These are phyloP conservation scores for Sclerotinia sclerotiorum DNA, from an alignment of 2,329 filamentous ascomycete species.

Conservation along the genomic window DNA sequence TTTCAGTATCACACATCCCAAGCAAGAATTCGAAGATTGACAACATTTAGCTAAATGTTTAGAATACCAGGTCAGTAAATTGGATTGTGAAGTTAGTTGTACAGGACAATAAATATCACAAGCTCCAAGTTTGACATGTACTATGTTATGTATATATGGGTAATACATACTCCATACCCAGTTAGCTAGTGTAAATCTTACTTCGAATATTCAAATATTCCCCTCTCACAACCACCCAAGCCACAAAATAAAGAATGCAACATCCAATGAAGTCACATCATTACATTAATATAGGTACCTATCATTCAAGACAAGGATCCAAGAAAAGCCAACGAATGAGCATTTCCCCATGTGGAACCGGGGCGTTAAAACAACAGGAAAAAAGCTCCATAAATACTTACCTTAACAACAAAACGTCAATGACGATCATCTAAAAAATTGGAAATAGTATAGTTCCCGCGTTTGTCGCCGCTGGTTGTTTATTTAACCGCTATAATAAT, in stretches of 20 bases:
- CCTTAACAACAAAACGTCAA: not conserved
- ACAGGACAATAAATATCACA: not conserved
- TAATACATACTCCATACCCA: not conserved
- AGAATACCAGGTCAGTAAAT: not conserved
- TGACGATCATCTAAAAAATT: not conserved
- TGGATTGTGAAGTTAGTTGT: not conserved
- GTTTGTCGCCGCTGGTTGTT: not conserved
- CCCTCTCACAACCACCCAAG: not conserved
- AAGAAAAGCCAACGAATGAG: not conserved
- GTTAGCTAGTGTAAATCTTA: not conserved
- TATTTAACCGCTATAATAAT: no score
- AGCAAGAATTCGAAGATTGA: not conserved
- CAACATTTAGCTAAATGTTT: not conserved
- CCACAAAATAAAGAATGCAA: not conserved
- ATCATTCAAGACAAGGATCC: not conserved
- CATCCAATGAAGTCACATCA: not conserved
- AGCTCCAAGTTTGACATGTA: not conserved
- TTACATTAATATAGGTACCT: not conserved
- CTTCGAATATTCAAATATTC: no score
- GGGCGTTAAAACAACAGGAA: constrained; percentile 2
- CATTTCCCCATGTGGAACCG: constrained; percentile 1
- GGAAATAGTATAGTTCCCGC: not conserved
- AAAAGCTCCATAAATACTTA: constrained; percentile 2
- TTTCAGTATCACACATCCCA: constrained; percentile 5
- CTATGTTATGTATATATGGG: not conserved